Percentiles rank a stretch among this genome's conserved stretches.
phyloP scores from a whole-genome alignment of 2,329 filamentous ascomycete species.

The Thelonectria rubi region DNA sequence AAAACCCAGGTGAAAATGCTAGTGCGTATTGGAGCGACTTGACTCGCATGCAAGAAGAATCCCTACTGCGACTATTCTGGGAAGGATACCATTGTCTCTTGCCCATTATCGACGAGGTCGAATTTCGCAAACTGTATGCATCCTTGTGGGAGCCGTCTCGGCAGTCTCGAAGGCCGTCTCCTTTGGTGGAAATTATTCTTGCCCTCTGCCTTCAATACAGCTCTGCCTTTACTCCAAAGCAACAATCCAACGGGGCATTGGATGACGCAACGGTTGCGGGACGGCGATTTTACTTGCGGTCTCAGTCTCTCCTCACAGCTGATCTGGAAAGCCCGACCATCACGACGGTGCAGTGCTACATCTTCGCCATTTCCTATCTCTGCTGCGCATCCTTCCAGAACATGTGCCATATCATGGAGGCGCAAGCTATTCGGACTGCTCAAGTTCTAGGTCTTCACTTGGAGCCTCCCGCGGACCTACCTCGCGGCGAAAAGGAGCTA shows the following conservation, averaged over 20 bases:
- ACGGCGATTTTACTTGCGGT: slow-evolving; percentile 57
- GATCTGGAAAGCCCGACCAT: slow-evolving; percentile 59
- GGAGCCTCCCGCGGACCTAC: slow-evolving; percentile 51
- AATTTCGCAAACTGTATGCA: slow-evolving; percentile 55
- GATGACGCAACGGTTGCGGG: slow-evolving; percentile 55
- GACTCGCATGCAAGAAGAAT: slow-evolving; percentile 54
- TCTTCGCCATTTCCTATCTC: slow-evolving; percentile 56
- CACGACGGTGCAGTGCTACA: slow-evolving; percentile 58
- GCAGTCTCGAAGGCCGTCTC: slow-evolving; percentile 52
- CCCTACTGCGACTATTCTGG: slow-evolving; percentile 58
- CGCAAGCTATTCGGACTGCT: slow-evolving; percentile 54
- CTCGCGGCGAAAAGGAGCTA: slow-evolving; percentile 50
- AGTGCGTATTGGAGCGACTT: slow-evolving; percentile 27
- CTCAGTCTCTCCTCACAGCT: slow-evolving; percentile 53
- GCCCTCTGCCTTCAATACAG: slow-evolving; percentile 62
- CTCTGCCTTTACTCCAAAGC: slow-evolving; percentile 35
- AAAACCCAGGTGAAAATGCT: background rate
- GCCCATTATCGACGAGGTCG: slow-evolving; percentile 54
- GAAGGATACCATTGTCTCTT: slow-evolving; percentile 52
- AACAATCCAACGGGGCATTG: background rate
- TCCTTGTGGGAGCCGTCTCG: slow-evolving; percentile 49
- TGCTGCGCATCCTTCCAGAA: slow-evolving; percentile 59
- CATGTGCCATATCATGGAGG: slow-evolving; percentile 53
- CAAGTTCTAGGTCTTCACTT: slow-evolving; percentile 59
- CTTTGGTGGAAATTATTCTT: slow-evolving; percentile 61